phyloP scores from a whole-genome alignment of 1,139 yeast species.

The Scheffersomyces insectosa region DNA sequence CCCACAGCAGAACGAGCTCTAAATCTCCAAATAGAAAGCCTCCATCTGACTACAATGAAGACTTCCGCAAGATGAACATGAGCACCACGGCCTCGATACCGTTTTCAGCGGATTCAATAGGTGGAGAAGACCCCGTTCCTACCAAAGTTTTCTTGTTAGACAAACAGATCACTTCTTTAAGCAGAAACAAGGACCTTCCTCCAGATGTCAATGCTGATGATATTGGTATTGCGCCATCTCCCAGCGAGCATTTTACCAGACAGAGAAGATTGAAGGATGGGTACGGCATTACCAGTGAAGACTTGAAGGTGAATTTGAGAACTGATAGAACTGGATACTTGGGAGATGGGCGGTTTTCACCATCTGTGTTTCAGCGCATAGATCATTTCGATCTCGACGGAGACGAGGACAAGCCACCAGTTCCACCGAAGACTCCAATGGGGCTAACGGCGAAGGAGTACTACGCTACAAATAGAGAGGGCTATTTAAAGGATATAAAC shows the following conservation, averaged over 20 bases:
- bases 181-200: conserved; percentile 9
- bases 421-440: conserved; percentile 57
- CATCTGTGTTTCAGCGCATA: conserved; percentile 35
- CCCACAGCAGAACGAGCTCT: conserved; percentile 7
- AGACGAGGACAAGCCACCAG: conserved; percentile 41
- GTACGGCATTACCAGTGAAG: conserved; percentile 17
- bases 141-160: conserved; percentile 40
- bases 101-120: conserved; percentile 48
- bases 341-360: conserved; percentile 38
- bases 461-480: conserved; percentile 44
- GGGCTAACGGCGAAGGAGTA: conserved; percentile 52
- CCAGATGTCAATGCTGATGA: conserved; percentile 4
- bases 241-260: conserved; percentile 37
- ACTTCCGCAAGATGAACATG: background rate
- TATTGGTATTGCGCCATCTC: conserved; percentile 40
- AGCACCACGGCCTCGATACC: conserved; percentile 27
- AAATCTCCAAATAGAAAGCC: conserved; percentile 23
- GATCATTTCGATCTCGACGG: conserved; percentile 16
- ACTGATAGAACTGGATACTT: conserved; percentile 22
- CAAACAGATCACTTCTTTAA: conserved; percentile 33
- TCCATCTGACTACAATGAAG: conserved; percentile 8
- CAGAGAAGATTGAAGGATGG: conserved; percentile 24
- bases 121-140: conserved; percentile 34
- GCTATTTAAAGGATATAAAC: conserved; percentile 43
- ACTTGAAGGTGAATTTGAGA: conserved; percentile 19